Evolutionary conservation across 495 filamentous ascomycete genomes (phyloP).

Genomic region (Sporormia fimetaria): DNA sequence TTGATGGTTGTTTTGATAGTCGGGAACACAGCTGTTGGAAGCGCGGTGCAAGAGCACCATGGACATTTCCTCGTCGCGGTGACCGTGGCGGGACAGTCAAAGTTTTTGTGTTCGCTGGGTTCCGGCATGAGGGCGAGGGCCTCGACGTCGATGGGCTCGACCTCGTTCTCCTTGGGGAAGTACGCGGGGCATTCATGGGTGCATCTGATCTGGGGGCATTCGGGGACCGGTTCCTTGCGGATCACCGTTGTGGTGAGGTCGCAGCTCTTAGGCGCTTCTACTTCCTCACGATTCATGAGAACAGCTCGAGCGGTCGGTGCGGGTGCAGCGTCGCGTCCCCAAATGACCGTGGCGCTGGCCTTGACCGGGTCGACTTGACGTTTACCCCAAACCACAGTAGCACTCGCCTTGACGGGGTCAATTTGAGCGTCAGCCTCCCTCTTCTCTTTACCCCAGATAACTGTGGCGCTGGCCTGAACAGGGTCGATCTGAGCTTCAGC

Average conservation of each 20-base stretch:
- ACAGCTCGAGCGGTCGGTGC: constrained; percentile 7
- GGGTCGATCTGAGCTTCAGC: too few relatives aligned
- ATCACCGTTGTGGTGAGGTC: constrained; percentile 3
- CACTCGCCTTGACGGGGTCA: too few relatives aligned
- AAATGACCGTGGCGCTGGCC: too few relatives aligned
- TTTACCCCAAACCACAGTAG: too few relatives aligned
- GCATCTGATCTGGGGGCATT: constrained; percentile 13
- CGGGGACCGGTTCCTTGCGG: not conserved
- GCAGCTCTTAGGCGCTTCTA: constrained; percentile 3
- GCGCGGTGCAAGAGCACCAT: constrained; percentile 1
- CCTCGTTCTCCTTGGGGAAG: not conserved
- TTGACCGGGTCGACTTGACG: too few relatives aligned
- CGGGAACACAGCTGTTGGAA: constrained; percentile 1
- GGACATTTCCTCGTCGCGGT: constrained; percentile 9
- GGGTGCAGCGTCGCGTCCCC: constrained; percentile 6
- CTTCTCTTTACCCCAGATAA: too few relatives aligned
- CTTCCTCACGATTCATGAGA: not conserved
- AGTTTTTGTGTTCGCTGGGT: not conserved
- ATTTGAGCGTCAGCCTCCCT: too few relatives aligned
- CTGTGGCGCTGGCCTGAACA: too few relatives aligned
- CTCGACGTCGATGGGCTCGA: too few relatives aligned
- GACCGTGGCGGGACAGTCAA: constrained; percentile 9
- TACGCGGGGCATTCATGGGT: not conserved
- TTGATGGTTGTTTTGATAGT: constrained; percentile 1
- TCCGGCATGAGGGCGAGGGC: not conserved